These are phyloP conservation scores for Arctium minus DNA, from an alignment of 129 eudicot genomes.

Conservation along the genomic window DNA sequence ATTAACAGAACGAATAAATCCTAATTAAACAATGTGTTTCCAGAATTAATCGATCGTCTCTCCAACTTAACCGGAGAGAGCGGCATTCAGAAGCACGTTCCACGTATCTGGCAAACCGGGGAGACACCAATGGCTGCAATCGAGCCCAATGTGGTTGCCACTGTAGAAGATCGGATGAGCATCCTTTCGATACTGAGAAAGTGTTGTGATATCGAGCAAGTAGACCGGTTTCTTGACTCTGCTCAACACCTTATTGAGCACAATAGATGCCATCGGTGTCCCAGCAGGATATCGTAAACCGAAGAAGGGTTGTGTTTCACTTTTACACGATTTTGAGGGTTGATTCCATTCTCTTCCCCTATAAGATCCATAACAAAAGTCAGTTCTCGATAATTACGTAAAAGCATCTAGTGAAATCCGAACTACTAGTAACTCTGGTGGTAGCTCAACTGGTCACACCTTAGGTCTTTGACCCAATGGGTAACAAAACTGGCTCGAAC, in stretches of 20 bases:
- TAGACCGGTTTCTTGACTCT: conserved; percentile 68
- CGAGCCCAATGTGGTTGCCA: conserved; percentile 49
- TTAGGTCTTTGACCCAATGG: not conserved
- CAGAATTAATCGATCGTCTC: not conserved
- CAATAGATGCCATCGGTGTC: conserved; percentile 44
- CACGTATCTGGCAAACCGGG: conserved; percentile 99
- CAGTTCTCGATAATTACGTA: not conserved
- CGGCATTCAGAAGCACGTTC: conserved; percentile 69
- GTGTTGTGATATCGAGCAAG: conserved; percentile 64
- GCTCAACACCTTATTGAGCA: conserved; percentile 74
- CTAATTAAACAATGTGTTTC: conserved; percentile 7
- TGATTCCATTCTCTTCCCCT: conserved; percentile 86
- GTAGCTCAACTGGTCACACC: not conserved
- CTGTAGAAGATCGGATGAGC: conserved; percentile 73
- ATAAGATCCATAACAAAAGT: not conserved
- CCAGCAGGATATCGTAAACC: conserved; percentile 71
- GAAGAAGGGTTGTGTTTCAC: conserved; percentile 61
- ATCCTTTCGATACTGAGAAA: conserved; percentile 80
- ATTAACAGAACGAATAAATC: not conserved
- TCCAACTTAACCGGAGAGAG: conserved; percentile 39
- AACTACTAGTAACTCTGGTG: not conserved
- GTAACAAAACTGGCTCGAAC: not conserved
- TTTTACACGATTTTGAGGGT: conserved; percentile 61
- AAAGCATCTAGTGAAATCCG: not conserved
- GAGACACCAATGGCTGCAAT: conserved; percentile 98